These are phyloP conservation scores for Smallanthus sonchifolius DNA, from an alignment of 129 eudicot species.

Conservation along the genomic window DNA sequence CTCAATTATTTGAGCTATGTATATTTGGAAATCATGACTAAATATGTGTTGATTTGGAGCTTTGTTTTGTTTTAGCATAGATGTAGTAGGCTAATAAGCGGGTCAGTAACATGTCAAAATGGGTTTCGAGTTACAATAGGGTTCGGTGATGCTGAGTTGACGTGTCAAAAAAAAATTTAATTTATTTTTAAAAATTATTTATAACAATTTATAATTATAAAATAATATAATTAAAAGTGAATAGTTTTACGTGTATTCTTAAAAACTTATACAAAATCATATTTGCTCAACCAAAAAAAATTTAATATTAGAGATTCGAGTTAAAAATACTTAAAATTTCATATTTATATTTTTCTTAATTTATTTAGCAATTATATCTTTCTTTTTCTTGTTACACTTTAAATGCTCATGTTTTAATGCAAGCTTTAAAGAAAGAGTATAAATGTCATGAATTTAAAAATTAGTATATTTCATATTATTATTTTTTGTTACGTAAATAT, in stretches of 20 bases:
- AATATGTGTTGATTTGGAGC: not conserved
- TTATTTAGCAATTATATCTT: no score
- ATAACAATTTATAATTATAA: no score
- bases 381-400: no score
- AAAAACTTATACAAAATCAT: no score
- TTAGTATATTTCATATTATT: not conserved
- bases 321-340: no score
- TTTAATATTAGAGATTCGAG: no score
- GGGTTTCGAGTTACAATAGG: not conserved
- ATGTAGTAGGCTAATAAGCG: not conserved
- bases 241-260: no score
- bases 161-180: not conserved
- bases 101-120: not conserved
- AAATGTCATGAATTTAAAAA: not conserved
- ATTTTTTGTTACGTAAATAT: not conserved
- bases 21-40: constrained; percentile 12
- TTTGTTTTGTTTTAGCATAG: not conserved
- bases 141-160: not conserved
- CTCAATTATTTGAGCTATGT: constrained; percentile 6
- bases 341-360: no score
- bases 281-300: no score
- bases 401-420: no score
- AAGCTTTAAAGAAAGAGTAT: not conserved
- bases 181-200: no score
- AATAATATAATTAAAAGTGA: no score